These are phyloP conservation scores for Persicaria tinctoria DNA, from an alignment of 148 eudicot species.

Conservation along the genomic window DNA sequence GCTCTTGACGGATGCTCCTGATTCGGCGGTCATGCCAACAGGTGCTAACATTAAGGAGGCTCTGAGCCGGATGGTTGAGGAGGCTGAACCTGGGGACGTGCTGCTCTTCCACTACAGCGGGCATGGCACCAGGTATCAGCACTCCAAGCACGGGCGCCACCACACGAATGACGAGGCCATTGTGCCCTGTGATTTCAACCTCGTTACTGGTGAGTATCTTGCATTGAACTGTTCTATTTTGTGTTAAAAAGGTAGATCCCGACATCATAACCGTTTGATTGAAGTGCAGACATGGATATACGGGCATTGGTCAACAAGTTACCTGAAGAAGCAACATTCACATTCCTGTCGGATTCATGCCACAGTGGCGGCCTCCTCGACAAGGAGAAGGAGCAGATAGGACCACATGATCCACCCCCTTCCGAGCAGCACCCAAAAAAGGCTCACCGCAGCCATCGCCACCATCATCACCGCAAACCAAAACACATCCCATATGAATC, in stretches of 20 bases:
- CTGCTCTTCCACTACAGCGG: constrained; percentile 42
- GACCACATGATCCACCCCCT: constrained; percentile 18
- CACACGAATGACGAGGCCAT: constrained; percentile 32
- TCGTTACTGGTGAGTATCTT: constrained; percentile 31
- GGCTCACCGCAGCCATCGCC: background rate
- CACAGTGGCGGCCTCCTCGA: constrained; percentile 46
- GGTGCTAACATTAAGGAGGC: constrained; percentile 35
- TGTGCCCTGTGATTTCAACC: constrained; percentile 43
- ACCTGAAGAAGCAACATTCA: constrained; percentile 47
- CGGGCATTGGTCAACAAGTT: constrained; percentile 40
- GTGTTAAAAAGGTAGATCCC: background rate
- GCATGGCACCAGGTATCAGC: constrained; percentile 28
- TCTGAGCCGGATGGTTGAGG: constrained; percentile 28
- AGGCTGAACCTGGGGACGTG: constrained; percentile 33
- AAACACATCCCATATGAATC: constrained; percentile 29
- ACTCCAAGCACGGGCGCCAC: constrained; percentile 22
- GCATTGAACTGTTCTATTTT: background rate
- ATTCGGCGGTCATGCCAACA: constrained; percentile 25
- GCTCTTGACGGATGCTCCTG: constrained; percentile 39
- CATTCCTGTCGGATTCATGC: constrained; percentile 63
- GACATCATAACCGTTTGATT: background rate
- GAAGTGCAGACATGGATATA: constrained; percentile 43
- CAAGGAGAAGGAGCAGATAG: constrained; percentile 51
- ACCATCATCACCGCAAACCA: background rate
- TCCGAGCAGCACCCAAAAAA: background rate